Conservation (phyloP, 1,139 yeast genomes). For the Pichia terricola region DNA sequence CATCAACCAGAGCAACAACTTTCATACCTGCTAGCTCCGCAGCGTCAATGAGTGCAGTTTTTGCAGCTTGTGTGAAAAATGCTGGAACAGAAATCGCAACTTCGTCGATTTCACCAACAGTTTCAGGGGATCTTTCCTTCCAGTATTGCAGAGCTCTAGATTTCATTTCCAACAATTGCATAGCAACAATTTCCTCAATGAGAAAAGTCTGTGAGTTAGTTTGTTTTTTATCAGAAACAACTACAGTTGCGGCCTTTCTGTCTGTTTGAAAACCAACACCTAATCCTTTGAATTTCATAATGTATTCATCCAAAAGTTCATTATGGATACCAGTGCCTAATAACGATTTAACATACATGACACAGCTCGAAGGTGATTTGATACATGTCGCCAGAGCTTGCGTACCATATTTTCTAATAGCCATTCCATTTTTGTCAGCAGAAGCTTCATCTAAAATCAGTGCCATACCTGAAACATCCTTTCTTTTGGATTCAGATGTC, state of each 20-base stretch:
- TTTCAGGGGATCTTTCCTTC: conserved; percentile 31
- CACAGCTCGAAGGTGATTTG: conserved; percentile 64
- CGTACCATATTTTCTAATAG: conserved; percentile 60
- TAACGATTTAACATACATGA: conserved; percentile 58
- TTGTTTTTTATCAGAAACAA: conserved; percentile 32
- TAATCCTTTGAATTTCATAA: conserved; percentile 52
- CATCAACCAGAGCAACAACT: conserved; percentile 66
- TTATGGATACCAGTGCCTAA: conserved; percentile 56
- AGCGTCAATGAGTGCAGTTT: conserved; percentile 66
- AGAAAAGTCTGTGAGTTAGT: conserved; percentile 13
- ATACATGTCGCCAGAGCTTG: conserved; percentile 62
- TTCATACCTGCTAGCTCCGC: conserved; percentile 62
- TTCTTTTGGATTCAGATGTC: conserved; percentile 85
- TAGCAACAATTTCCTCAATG: conserved; percentile 78
- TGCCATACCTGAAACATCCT: conserved; percentile 72
- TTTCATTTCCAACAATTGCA: conserved; percentile 64
- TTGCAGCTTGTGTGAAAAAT: conserved; percentile 52
- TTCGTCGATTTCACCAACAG: conserved; percentile 45
- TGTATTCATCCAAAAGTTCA: conserved; percentile 36
- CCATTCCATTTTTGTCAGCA: conserved; percentile 28
- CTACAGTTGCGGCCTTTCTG: conserved; percentile 48
- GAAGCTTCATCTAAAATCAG: conserved; percentile 31
- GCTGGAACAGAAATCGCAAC: conserved; percentile 76
- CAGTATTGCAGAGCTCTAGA: conserved; percentile 49
- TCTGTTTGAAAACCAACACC: conserved; percentile 37